Conservation (phyloP, 768 basidiomycete species). For the Lentinus brumalis region DNA sequence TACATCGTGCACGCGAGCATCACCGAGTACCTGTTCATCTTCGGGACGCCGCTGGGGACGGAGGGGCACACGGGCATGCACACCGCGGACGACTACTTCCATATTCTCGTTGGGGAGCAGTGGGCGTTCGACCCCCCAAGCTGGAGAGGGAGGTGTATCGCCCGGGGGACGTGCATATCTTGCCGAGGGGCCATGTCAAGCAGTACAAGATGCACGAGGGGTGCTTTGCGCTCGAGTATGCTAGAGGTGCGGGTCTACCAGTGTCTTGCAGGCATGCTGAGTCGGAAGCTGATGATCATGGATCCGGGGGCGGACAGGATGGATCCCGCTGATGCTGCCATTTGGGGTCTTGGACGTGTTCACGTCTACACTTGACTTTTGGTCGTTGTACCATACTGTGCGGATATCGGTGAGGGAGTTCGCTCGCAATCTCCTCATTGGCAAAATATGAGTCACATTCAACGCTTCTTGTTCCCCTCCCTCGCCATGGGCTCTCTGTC, state of each 20-base stretch:
- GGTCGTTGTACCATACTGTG: constrained; percentile 77
- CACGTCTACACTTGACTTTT: constrained; percentile 86
- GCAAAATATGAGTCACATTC: constrained; percentile 69
- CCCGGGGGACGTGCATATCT: constrained; percentile 81
- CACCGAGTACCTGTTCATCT: constrained; percentile 95
- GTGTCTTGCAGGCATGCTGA: too few species aligned
- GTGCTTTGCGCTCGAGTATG: constrained; percentile 95
- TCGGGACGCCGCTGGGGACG: constrained; percentile 94
- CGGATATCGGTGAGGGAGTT: constrained; percentile 84
- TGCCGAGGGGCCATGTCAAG: constrained; percentile 76
- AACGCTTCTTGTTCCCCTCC: too few species aligned
- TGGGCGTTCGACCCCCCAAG: constrained; percentile 88
- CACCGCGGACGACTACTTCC: constrained; percentile 97
- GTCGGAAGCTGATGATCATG: too few species aligned
- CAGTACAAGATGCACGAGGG: constrained; percentile 99
- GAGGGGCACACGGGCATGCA: constrained; percentile 95
- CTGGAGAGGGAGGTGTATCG: constrained; percentile 85
- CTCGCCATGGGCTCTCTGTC: too few species aligned
- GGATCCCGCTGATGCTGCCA: constrained; percentile 96
- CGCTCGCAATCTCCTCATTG: constrained; percentile 74
- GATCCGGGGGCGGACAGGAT: constrained; percentile 53
- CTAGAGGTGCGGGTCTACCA: constrained; percentile 61
- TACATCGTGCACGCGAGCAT: constrained; percentile 96
- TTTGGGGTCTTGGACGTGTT: constrained; percentile 89
- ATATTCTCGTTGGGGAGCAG: constrained; percentile 92